Percentiles rank a stretch among this genome's conserved stretches.
These are phyloP conservation scores for Oryza nivara DNA, from an alignment of 176 grass and related monocot species.

Conservation along the genomic window DNA sequence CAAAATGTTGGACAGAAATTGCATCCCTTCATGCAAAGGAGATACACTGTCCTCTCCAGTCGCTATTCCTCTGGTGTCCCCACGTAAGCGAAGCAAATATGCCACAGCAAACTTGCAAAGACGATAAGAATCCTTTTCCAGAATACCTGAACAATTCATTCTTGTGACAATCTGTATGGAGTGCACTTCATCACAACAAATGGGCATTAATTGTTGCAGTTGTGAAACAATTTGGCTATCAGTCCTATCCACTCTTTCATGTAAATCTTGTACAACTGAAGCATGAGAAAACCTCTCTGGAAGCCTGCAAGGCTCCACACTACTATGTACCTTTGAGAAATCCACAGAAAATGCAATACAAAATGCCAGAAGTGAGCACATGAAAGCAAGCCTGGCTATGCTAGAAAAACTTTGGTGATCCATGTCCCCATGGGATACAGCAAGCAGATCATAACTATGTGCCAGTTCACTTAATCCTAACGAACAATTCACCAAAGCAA, in stretches of 20 bases:
- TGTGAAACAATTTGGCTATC: conserved; percentile 44
- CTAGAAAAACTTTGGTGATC: conserved; percentile 55
- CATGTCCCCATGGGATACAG: conserved; percentile 73
- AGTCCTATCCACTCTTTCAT: conserved; percentile 53
- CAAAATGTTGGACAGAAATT: conserved; percentile 61
- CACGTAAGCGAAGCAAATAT: conserved; percentile 43
- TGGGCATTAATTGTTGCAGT: conserved; percentile 53
- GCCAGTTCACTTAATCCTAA: conserved; percentile 61
- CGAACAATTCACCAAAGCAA: conserved; percentile 61
- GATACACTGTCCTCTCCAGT: conserved; percentile 34
- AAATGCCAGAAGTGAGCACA: conserved; percentile 80
- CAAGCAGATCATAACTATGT: conserved; percentile 81
- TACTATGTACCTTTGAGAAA: conserved; percentile 42
- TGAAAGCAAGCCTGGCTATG: conserved; percentile 68
- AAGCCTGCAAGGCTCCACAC: conserved; percentile 27
- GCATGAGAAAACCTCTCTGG: conserved; percentile 46
- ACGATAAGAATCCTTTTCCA: conserved; percentile 48
- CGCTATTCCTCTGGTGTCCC: conserved; percentile 38
- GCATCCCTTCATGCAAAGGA: conserved; percentile 52
- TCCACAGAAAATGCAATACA: conserved; percentile 63
- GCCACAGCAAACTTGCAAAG: conserved; percentile 66
- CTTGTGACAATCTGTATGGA: conserved; percentile 36
- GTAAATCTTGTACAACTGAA: conserved; percentile 64
- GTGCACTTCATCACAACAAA: conserved; percentile 39
- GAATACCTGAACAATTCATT: conserved; percentile 38